Evolutionary conservation across 805 yeast genomes (phyloP).

Genomic region (Vanderwaltozyma verrucispora): DNA sequence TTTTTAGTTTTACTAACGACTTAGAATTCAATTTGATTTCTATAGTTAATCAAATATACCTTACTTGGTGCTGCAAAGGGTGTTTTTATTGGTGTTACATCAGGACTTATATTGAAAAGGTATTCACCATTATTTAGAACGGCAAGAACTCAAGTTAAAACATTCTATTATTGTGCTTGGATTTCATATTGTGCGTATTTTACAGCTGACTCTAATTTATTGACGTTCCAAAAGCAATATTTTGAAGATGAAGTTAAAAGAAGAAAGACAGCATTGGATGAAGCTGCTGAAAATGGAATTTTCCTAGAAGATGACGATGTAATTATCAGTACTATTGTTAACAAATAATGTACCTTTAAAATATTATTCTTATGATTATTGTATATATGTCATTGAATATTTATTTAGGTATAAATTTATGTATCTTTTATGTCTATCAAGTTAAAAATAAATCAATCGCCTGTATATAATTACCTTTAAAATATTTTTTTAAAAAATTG

Average conservation of each 20-base stretch:
- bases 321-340: neutral
- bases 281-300: conserved; percentile 37
- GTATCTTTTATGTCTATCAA: no score
- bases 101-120: conserved; percentile 27
- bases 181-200: conserved; percentile 33
- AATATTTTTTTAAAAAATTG: no score
- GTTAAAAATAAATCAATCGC: no score
- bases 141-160: conserved; percentile 33
- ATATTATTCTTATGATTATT: no score
- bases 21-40: conserved; percentile 2
- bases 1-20: conserved; percentile 6
- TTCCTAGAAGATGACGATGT: conserved; percentile 30
- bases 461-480: no score
- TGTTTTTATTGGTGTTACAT: conserved; percentile 28
- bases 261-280: conserved; percentile 30
- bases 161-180: conserved; percentile 34
- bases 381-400: no score
- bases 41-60: conserved; percentile 29
- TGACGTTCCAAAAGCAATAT: conserved; percentile 28
- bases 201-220: conserved; percentile 33
- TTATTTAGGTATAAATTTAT: no score
- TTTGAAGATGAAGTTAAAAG: conserved; percentile 28
- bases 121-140: conserved; percentile 29
- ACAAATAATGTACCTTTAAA: neutral
- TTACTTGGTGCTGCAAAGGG: conserved; percentile 36